These are phyloP conservation scores for Kwoniella dendrophila DNA, from an alignment of 768 basidiomycete species.

Conservation along the genomic window DNA sequence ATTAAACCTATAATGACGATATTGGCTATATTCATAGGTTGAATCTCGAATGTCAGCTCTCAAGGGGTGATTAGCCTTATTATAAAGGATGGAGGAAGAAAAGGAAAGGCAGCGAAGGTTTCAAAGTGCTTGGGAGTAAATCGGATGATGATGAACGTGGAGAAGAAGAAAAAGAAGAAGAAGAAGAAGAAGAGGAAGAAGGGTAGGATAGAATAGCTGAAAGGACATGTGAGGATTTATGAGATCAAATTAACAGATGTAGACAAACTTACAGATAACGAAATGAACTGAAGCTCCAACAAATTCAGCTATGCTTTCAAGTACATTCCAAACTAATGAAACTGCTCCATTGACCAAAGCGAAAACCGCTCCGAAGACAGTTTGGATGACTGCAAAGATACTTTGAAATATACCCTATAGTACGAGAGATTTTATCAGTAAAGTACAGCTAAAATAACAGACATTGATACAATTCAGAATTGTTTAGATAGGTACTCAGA, in stretches of 20 bases:
- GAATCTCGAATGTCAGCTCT: too few relatives aligned
- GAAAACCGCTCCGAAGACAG: conserved; percentile 37
- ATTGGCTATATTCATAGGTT: conserved; percentile 35
- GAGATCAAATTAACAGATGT: too few relatives aligned
- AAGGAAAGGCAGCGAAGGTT: too few relatives aligned
- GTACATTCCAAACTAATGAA: conserved; percentile 28
- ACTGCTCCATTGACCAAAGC: conserved; percentile 33
- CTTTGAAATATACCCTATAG: conserved; percentile 40
- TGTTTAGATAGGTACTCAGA: neutral
- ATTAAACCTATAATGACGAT: conserved; percentile 40
- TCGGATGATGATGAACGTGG: too few relatives aligned
- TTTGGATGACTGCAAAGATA: conserved; percentile 40
- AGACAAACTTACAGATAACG: conserved; percentile 38
- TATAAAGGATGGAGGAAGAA: too few relatives aligned
- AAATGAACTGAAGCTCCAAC: conserved; percentile 41
- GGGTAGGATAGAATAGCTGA: too few relatives aligned
- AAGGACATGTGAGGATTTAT: too few relatives aligned
- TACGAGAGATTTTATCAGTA: neutral
- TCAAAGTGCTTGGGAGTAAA: too few relatives aligned
- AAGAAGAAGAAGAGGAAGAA: too few relatives aligned
- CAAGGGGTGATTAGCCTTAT: neutral
- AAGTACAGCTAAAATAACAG: neutral
- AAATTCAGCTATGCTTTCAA: conserved; percentile 35
- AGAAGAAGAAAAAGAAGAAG: too few relatives aligned
- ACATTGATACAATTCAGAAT: too few relatives aligned